Base-by-base conservation (phyloP, 2,329 filamentous ascomycete species). In the Xylariaceae sp. region DNA sequence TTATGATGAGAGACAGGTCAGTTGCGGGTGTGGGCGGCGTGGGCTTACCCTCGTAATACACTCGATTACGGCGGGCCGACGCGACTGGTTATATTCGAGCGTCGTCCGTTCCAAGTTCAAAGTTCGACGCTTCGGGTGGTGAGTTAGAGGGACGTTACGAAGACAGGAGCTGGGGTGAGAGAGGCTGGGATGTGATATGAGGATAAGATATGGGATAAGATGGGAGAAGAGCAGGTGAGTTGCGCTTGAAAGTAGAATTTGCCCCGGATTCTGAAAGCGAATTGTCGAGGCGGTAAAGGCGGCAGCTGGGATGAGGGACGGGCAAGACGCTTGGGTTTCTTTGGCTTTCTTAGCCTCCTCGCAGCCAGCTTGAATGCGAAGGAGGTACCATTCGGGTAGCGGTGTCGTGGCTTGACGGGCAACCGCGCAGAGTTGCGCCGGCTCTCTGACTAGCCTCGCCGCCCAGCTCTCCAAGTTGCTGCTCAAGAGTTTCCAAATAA, bases 21-120 rank as follows among this genome's bases (percentile, higher is more conserved):
- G 56, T 59, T 53, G 55, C 57, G 62, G 63, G 50, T 60, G 59
- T 59, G 53, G 47, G 60, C 57, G 58, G 62, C 53, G 58, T 53
- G 39, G 52, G 52, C 45, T 42, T 56, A 53, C 49, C n/a, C 43
- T 52, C 50, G 61, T 63, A 64, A 60, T 52, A 50, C 49, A 55
- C 48, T 53, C 58, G 54, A 57, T 52, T 38, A 9, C 34, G 34
- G 16, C 9, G 34, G 33, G 36, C 22, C 22, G 22, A 28, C 4
- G 22, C 57, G 56, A 59, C 54, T 55, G 57, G 55, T 53, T 51
- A 50, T 47, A 50, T 47, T 47, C 36, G 47, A 38, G 48, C 22
- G 44, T 36, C 45, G 52, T 54, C 41, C 53, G 56, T 28, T 28
- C 22, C 4, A 28, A 28, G 22, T 28, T 28, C 22, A 28, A 28